A percentile compares a stretch with the other conserved stretches of the same genome.
Conservation (phyloP, 306 rosid genomes). For the Prunus fruticosa region DNA sequence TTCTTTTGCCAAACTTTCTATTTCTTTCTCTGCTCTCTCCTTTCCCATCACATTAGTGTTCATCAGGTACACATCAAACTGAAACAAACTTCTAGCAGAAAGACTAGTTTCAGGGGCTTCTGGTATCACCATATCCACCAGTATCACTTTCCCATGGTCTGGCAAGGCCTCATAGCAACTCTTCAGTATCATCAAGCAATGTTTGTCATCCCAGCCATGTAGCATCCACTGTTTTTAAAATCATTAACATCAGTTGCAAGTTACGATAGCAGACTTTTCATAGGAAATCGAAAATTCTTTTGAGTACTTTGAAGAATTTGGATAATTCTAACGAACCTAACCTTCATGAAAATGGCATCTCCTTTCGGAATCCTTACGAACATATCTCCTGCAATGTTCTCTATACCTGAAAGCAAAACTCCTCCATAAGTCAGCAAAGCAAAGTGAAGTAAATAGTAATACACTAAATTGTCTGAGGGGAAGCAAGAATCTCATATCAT, state of each 20-base stretch:
- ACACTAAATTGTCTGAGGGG: not conserved
- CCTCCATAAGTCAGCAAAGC: not conserved
- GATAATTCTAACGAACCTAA: not conserved
- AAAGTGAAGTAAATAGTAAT: not conserved
- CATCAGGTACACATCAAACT: slow-evolving; percentile 23
- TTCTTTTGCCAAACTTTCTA: slow-evolving; percentile 14
- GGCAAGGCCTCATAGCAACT: slow-evolving; percentile 27
- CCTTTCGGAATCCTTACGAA: slow-evolving; percentile 25
- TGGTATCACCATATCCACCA: slow-evolving; percentile 20
- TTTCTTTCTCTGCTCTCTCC: slow-evolving; percentile 15
- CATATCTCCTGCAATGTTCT: slow-evolving; percentile 25
- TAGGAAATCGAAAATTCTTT: not conserved
- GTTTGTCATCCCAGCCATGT: slow-evolving; percentile 14
- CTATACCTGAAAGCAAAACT: slow-evolving; percentile 15
- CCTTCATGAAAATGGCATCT: slow-evolving; percentile 34
- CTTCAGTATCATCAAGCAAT: slow-evolving; percentile 11
- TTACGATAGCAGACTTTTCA: not conserved
- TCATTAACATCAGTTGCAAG: not conserved
- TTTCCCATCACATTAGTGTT: slow-evolving; percentile 4
- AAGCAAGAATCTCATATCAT: not conserved
- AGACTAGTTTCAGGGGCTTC: slow-evolving; percentile 17
- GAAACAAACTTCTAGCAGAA: slow-evolving; percentile 28
- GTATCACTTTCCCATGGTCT: slow-evolving; percentile 23
- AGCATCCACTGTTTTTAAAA: slow-evolving; percentile 19
- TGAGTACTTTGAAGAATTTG: not conserved